phyloP scores from a whole-genome alignment of 164 flowering plant species.

The Santalum album region DNA sequence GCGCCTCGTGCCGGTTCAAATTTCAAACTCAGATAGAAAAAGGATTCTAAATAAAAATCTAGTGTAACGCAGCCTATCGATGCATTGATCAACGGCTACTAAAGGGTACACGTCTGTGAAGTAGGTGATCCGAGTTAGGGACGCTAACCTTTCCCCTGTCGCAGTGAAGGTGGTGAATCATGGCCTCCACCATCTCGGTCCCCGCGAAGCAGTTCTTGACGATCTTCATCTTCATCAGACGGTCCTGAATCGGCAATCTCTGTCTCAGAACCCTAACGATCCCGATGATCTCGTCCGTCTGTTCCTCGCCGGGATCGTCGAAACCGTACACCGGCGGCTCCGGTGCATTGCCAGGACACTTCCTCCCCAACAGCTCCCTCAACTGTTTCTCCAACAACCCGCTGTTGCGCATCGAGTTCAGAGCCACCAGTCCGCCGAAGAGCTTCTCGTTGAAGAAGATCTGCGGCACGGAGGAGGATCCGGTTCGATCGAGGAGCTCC shows the following conservation, averaged over 20 bases:
- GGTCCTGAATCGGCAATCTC: constrained; percentile 75
- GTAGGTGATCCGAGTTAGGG: too few species aligned
- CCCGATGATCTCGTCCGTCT: constrained; percentile 42
- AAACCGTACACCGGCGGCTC: constrained; percentile 68
- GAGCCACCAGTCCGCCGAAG: constrained; percentile 72
- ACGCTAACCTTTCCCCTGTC: constrained; percentile 72
- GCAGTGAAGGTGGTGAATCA: constrained; percentile 57
- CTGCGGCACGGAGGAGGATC: constrained; percentile 58
- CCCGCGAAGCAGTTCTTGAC: constrained; percentile 81
- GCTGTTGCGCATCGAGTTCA: constrained; percentile 77
- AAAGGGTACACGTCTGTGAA: too few species aligned
- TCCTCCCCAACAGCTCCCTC: constrained; percentile 43
- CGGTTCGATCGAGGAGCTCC: constrained; percentile 61
- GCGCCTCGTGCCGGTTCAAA: too few species aligned
- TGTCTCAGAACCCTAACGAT: constrained; percentile 61
- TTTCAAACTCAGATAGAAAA: too few species aligned
- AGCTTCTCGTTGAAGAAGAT: constrained; percentile 80
- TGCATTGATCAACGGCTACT: too few species aligned
- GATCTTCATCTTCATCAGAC: constrained; percentile 70
- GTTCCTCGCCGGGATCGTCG: constrained; percentile 46
- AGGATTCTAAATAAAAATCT: too few species aligned
- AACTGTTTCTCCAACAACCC: constrained; percentile 51
- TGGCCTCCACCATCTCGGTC: constrained; percentile 53
- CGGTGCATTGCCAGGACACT: constrained; percentile 64
- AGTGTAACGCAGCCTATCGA: too few species aligned